Evolutionary conservation across 108 stramenopile genomes (phyloP), one percentile per base, ranked within the genome.

Genomic region (Cyclotella atomus): DNA sequence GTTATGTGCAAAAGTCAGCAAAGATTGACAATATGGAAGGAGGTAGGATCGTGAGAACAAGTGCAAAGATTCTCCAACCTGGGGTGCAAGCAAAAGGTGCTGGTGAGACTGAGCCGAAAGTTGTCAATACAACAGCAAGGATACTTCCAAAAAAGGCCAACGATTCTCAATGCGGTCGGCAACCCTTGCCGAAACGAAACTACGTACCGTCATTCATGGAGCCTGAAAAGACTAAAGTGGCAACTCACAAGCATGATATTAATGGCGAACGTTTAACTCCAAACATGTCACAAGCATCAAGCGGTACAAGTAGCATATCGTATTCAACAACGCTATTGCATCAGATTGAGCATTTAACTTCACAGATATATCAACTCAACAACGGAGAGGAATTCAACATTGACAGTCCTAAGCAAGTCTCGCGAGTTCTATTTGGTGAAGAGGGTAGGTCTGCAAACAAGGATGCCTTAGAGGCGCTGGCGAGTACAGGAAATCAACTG

Each of bases 371-470:
- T 47, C 63, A 69, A 27, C 62, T 72, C 68, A 88, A 86, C 61
- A 60, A 81, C 38, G 75, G 80, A 10, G 35, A 33, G 0, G 55
- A 83, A 57, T 87, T 95, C 75, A 95, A 95, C 56, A 77, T 92
- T 32, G 85, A 88, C 36, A 85, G 84, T 68, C 87, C 89, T 44
- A 82, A 87, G 45, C 94, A 92, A 80, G 81, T 95, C 0, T 79
- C 91, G 2, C 49, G 65, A 38, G 83, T 81, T 6, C 59, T 95
- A 32, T 94, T 90, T 80, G 93, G 90, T 16, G 76, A 69, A 16
- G 72, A 70, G 20, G 46, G 62, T 52, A 64, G 75, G 29, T 77
- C 86, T 44, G 92, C 94, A 35, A 87, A 82, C 72, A 93, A 92
- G 72, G 81, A 79, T 30, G 81, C 71, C 5, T 49, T 95, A 65